Conservation (phyloP, 805 yeast species). For the Lipomyces sp. region DNA sequence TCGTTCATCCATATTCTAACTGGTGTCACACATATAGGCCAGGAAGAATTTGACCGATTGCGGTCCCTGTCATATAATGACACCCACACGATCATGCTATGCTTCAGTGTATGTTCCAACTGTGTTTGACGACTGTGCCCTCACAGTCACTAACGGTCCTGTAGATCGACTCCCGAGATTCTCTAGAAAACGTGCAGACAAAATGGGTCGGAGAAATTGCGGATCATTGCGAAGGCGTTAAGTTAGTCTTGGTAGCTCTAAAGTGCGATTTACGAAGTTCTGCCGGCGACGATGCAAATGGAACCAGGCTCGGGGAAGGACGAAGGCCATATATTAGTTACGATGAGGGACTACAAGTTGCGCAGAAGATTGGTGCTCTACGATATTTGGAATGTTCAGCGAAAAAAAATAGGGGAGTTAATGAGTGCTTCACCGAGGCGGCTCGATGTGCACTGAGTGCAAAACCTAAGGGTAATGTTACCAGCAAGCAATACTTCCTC, state of each 20-base stretch:
- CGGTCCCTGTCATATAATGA: constrained; percentile 92
- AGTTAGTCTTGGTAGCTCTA: constrained; percentile 88
- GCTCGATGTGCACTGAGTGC: constrained; percentile 95
- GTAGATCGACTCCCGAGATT: constrained; percentile 92
- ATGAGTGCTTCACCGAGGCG: constrained; percentile 98
- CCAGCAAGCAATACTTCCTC: neutral
- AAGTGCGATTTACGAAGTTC: constrained; percentile 81
- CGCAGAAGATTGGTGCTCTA: constrained; percentile 90
- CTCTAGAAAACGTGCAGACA: constrained; percentile 90
- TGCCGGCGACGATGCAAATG: constrained; percentile 26
- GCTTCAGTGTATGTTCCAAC: constrained; percentile 55
- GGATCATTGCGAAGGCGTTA: constrained; percentile 96
- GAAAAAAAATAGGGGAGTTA: constrained; percentile 95
- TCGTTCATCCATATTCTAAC: neutral
- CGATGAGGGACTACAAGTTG: constrained; percentile 92
- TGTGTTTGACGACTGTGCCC: neutral
- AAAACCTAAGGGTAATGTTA: constrained; percentile 66
- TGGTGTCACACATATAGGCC: constrained; percentile 45
- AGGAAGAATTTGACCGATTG: constrained; percentile 94
- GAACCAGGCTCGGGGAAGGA: constrained; percentile 41
- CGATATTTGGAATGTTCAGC: constrained; percentile 97
- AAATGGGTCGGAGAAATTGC: constrained; percentile 98
- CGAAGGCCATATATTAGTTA: constrained; percentile 67
- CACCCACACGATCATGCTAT: constrained; percentile 95
- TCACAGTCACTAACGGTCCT: neutral